Conservation (phyloP, 2,329 filamentous ascomycete species). For the Lasiodiplodia citricola region DNA sequence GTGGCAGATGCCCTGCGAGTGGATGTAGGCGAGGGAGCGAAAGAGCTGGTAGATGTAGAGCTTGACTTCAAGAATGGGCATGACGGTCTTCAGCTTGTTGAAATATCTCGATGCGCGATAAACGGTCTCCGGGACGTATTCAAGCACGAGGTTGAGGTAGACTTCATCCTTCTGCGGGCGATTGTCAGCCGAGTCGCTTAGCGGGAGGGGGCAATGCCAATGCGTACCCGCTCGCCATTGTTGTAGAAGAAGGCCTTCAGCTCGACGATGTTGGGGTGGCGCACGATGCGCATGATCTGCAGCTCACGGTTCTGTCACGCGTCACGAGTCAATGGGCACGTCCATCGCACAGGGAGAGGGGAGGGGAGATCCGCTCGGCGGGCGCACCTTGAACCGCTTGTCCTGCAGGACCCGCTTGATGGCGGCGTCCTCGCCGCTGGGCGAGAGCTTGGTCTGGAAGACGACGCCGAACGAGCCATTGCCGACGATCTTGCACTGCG, state of each 20-base stretch:
- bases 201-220: slow-evolving; percentile 24
- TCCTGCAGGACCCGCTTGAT: slow-evolving; percentile 99
- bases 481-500: slow-evolving; percentile 98
- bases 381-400: slow-evolving; percentile 94
- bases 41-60: slow-evolving; percentile 99
- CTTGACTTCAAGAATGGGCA: slow-evolving; percentile 98
- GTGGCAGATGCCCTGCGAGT: slow-evolving; percentile 98
- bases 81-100: slow-evolving; percentile 99
- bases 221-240: slow-evolving; percentile 88
- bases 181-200: slow-evolving; percentile 36
- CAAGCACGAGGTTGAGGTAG: slow-evolving; percentile 96
- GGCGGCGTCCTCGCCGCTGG: slow-evolving; percentile 96
- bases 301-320: slow-evolving; percentile 86
- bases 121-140: slow-evolving; percentile 97
- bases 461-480: slow-evolving; percentile 99
- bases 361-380: slow-evolving; percentile 27
- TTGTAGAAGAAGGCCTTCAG: slow-evolving; percentile 99
- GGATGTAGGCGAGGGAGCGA: slow-evolving; percentile 96
- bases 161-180: slow-evolving; percentile 79
- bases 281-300: slow-evolving; percentile 99
- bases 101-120: slow-evolving; percentile 98
- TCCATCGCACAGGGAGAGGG: slow-evolving; percentile 25
- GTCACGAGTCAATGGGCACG: slow-evolving; percentile 32
- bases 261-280: slow-evolving; percentile 98
- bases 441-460: slow-evolving; percentile 97